phyloP scores from a whole-genome alignment of 2,329 filamentous ascomycete genomes.

The Sporothrix schenckii region DNA sequence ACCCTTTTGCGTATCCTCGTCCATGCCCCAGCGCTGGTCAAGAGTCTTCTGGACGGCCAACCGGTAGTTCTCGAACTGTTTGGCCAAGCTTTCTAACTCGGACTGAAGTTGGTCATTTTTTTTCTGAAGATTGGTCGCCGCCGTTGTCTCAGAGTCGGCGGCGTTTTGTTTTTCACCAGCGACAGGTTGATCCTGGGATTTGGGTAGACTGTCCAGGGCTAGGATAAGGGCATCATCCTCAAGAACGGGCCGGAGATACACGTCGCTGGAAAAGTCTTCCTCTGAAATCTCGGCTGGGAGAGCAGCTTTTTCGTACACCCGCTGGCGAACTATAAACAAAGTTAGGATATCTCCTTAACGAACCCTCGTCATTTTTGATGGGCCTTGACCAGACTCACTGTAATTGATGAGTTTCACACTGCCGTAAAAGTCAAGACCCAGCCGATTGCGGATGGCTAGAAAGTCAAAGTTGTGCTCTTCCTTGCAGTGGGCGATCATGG shows the following conservation, averaged over 20 bases:
- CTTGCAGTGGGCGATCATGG: slow-evolving; percentile 71
- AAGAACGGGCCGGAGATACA: slow-evolving; percentile 79
- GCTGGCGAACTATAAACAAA: slow-evolving; percentile 50
- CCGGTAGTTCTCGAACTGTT: slow-evolving; percentile 67
- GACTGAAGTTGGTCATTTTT: slow-evolving; percentile 62
- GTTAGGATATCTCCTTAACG: neutral
- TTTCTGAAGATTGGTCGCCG: slow-evolving; percentile 44
- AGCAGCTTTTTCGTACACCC: slow-evolving; percentile 49
- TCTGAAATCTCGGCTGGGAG: slow-evolving; percentile 63
- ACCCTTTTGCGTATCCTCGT: slow-evolving; percentile 46
- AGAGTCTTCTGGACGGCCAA: slow-evolving; percentile 67
- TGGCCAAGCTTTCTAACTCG: slow-evolving; percentile 61
- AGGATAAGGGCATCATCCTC: slow-evolving; percentile 90
- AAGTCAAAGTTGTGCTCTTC: slow-evolving; percentile 70
- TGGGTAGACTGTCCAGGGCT: slow-evolving; percentile 75
- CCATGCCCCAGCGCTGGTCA: slow-evolving; percentile 65
- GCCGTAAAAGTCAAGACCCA: slow-evolving; percentile 71
- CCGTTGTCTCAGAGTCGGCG: neutral
- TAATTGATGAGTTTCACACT: slow-evolving; percentile 77
- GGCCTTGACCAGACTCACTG: slow-evolving; percentile 42
- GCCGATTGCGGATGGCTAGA: slow-evolving; percentile 57
- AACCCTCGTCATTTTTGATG: neutral
- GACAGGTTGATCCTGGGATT: slow-evolving; percentile 41
- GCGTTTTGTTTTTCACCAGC: slow-evolving; percentile 40
- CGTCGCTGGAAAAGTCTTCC: slow-evolving; percentile 72